Evolutionary conservation across 2,329 filamentous ascomycete genomes (phyloP).

Genomic region (Penicillium sp.): DNA sequence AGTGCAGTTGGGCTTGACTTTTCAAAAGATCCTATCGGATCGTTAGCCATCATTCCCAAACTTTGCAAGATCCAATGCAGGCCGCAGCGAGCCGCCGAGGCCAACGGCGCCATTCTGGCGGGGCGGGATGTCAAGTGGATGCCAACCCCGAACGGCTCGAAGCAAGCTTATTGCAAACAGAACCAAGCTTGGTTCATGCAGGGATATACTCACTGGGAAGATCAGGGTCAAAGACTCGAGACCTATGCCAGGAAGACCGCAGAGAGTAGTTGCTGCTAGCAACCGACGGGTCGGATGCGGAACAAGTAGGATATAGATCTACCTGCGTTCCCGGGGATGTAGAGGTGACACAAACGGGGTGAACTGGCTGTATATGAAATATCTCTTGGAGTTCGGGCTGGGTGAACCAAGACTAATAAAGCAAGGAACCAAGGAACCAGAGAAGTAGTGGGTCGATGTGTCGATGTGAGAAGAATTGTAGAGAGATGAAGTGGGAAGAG

Average conservation of each 20-base stretch:
- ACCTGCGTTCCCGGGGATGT: constrained; percentile 8
- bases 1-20: not conserved
- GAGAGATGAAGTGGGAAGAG: constrained; percentile 2
- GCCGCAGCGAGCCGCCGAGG: not conserved
- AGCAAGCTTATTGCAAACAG: constrained; percentile 20
- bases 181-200: not conserved
- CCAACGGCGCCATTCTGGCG: constrained; percentile 7
- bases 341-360: constrained; percentile 13
- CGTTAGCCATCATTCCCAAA: not conserved
- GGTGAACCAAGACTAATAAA: not conserved
- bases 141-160: constrained; percentile 7
- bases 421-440: constrained; percentile 1
- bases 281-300: constrained; percentile 14
- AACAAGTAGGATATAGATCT: constrained; percentile 9
- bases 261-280: constrained; percentile 10
- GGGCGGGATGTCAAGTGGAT: constrained; percentile 9
- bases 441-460: constrained; percentile 5
- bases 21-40: not conserved
- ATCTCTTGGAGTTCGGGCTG: constrained; percentile 6
- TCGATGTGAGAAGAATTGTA: constrained; percentile 2
- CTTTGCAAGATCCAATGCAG: not conserved
- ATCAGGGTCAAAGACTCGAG: not conserved
- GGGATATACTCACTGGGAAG: constrained; percentile 13
- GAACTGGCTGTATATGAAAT: constrained; percentile 18
- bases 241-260: constrained; percentile 13